These are phyloP conservation scores for maize (Zea mays) DNA, from an alignment of 176 grass and related monocot species.

Conservation along the genomic window DNA sequence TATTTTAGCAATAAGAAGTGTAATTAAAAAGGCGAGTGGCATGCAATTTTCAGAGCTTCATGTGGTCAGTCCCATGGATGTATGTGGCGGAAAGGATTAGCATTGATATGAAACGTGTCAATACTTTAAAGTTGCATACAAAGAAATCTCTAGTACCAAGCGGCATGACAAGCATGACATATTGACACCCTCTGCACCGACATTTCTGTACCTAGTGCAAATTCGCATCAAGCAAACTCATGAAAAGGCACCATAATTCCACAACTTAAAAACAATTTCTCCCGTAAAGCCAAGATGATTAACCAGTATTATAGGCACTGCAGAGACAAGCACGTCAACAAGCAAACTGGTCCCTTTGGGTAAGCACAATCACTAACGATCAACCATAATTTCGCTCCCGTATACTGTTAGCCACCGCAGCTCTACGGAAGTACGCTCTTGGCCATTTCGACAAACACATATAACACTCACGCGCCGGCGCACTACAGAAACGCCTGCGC, in stretches of 20 bases:
- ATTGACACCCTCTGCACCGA: background rate
- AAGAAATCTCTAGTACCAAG: background rate
- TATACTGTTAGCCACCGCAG: background rate
- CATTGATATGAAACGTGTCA: background rate
- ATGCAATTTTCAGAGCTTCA: conserved; percentile 28
- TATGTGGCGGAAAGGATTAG: background rate
- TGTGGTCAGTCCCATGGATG: background rate
- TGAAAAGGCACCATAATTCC: background rate
- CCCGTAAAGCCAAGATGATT: background rate
- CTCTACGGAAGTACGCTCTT: background rate
- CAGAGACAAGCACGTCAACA: background rate
- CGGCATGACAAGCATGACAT: background rate
- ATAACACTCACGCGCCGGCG: background rate
- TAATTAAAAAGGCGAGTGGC: background rate
- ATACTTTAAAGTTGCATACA: background rate
- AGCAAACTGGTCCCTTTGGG: background rate
- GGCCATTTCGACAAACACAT: conserved; percentile 54
- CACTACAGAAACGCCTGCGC: background rate
- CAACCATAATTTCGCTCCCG: background rate
- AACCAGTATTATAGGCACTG: background rate
- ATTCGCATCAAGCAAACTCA: background rate
- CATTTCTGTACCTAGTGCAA: background rate
- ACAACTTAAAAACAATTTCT: background rate
- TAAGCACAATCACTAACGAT: background rate
- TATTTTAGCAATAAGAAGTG: background rate